These are phyloP conservation scores for Neofusicoccum laricinum DNA, from an alignment of 2,329 filamentous ascomycete genomes.

Conservation along the genomic window DNA sequence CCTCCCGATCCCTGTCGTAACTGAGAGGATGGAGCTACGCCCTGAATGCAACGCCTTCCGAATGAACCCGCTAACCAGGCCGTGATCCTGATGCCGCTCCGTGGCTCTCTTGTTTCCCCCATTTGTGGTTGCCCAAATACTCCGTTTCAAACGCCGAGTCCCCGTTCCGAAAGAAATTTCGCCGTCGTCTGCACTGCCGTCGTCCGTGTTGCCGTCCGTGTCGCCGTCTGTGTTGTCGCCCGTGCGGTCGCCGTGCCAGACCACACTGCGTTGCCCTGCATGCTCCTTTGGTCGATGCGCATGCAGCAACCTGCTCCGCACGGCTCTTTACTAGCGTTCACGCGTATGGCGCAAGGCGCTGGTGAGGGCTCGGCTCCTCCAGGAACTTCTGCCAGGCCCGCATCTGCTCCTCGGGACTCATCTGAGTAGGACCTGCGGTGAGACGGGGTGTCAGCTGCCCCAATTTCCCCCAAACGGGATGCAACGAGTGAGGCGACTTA, in stretches of 20 bases:
- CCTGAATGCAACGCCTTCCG: too few species aligned
- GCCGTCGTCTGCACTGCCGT: too few species aligned
- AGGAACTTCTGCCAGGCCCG: not conserved
- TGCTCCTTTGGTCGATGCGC: not conserved
- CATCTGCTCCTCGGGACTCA: not conserved
- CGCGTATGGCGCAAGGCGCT: constrained; percentile 13
- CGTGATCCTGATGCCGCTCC: too few species aligned
- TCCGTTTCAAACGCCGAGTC: too few species aligned
- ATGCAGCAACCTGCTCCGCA: not conserved
- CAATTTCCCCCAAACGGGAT: not conserved
- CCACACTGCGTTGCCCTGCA: not conserved
- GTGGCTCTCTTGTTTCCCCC: too few species aligned
- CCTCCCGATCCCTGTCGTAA: not conserved
- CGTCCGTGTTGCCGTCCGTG: too few species aligned
- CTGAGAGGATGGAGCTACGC: too few species aligned
- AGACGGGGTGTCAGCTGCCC: not conserved
- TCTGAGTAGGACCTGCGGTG: not conserved
- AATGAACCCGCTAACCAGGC: too few species aligned
- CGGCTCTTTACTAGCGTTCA: not conserved
- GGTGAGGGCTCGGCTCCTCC: constrained; percentile 11
- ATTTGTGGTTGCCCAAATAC: too few species aligned
- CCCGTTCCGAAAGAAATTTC: too few species aligned
- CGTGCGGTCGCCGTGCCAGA: too few species aligned
- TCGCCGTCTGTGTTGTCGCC: too few species aligned
- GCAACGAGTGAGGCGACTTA: not conserved